Evolutionary conservation across 495 filamentous ascomycete species (phyloP).

Genomic region (Penicillium odoratum): DNA sequence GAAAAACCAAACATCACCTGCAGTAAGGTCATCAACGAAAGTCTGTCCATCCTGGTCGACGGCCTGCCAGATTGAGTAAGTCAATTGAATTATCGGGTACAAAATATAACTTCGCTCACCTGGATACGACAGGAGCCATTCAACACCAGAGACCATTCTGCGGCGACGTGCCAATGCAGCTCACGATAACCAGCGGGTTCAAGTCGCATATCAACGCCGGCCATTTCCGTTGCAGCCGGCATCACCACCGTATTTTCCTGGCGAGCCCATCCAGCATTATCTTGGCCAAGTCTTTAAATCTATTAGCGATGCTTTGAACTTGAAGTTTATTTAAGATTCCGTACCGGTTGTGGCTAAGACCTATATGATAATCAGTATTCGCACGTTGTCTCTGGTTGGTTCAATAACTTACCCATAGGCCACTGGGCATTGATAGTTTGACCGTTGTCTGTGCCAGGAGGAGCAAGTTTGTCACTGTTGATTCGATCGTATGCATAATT

Average conservation of each 20-base stretch:
- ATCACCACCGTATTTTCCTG: constrained; percentile 65
- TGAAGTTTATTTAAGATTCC: neutral
- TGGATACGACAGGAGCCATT: constrained; percentile 62
- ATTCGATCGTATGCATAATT: constrained; percentile 61
- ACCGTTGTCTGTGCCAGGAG: constrained; percentile 65
- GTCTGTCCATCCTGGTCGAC: constrained; percentile 63
- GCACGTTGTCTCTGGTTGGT: no score
- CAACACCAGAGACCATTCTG: constrained; percentile 65
- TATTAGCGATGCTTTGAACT: constrained; percentile 3
- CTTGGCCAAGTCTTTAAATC: constrained; percentile 47
- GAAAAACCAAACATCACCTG: constrained; percentile 74
- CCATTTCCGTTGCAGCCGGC: constrained; percentile 65
- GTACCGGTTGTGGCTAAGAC: constrained; percentile 59
- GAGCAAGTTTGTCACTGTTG: constrained; percentile 66
- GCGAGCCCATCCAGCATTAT: constrained; percentile 65
- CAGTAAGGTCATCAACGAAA: constrained; percentile 64
- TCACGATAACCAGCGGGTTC: constrained; percentile 66
- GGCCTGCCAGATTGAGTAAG: constrained; percentile 33
- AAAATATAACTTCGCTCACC: constrained; percentile 18
- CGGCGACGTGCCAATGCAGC: constrained; percentile 71
- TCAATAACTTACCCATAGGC: constrained; percentile 55
- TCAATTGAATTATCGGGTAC: neutral
- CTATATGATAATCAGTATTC: constrained; percentile 14
- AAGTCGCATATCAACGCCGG: constrained; percentile 78
- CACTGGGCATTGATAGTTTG: constrained; percentile 66